These are phyloP conservation scores for Neofusicoccum ribis DNA, from an alignment of 2,329 filamentous ascomycete genomes.

Conservation along the genomic window DNA sequence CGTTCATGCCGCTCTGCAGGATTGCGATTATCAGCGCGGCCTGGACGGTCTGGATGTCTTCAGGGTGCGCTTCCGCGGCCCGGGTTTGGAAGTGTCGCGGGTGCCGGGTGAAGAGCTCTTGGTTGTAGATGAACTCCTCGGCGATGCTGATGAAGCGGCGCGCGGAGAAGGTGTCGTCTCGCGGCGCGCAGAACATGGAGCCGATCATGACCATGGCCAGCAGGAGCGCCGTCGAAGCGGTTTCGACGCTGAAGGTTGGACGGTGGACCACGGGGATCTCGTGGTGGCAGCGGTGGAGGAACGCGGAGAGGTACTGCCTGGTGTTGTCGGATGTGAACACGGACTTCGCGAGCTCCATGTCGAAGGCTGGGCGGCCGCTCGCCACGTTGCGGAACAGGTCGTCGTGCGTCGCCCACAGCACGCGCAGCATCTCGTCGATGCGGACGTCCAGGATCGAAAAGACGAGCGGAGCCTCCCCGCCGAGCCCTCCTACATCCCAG, in stretches of 20 bases:
- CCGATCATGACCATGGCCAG: neutral
- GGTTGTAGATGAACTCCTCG: neutral
- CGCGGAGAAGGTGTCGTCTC: neutral
- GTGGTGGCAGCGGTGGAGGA: constrained; percentile 16
- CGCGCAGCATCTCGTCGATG: neutral
- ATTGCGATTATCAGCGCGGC: neutral
- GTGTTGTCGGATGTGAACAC: constrained; percentile 4
- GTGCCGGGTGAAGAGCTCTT: neutral
- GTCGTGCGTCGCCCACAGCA: neutral
- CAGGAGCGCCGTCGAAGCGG: neutral
- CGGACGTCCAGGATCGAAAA: neutral
- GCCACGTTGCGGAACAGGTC: neutral
- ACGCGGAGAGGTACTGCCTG: constrained; percentile 11
- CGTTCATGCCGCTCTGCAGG: neutral
- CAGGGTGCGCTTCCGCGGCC: neutral
- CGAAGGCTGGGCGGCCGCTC: constrained; percentile 3
- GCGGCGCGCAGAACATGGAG: neutral
- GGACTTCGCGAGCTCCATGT: neutral
- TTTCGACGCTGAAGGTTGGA: neutral
- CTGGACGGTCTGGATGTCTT: neutral
- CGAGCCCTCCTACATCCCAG: neutral
- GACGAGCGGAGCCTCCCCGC: neutral
- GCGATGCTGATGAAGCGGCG: neutral
- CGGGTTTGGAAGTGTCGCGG: neutral
- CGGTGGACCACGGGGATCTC: neutral